Evolutionary conservation across 345 rosid species (phyloP), one percentile per base, ranked within the genome.

Genomic region (Euphorbia lathyris): DNA sequence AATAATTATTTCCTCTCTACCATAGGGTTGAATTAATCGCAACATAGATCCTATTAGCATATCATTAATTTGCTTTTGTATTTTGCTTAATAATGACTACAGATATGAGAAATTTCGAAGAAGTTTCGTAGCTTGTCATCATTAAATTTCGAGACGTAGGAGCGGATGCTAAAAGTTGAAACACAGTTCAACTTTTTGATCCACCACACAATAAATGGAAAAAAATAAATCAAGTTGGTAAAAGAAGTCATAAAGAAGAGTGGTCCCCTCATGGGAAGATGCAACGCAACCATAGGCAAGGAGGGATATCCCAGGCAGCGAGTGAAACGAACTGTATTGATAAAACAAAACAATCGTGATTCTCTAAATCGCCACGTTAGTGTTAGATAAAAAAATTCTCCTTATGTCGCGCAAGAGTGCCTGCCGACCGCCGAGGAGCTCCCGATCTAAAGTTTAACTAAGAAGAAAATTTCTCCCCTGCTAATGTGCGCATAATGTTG

Each of bases 91-190:
- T 45, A 45, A 23, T n/a, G 62, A 48, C 58, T 7, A 20, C 20
- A 29, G 17, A 14, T 9, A 36, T 0, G 29, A 32, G 84, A 82
- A 86, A 68, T 19, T 76, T 75, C 86, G 1, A 17, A 58, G 90
- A 82, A 84, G 61, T 43, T 84, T 84, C 86, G 7, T 63, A 0
- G 9, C 38, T 58, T 23, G 58, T 10, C 53, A 52, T 63, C 67
- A 38, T 47, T 62, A 12, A 45, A 12, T 14, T 16, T 34, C 11
- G 51, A 45, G 51, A 45, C 51, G 19, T 20, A 30, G 4, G 16
- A 9, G 0, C 19, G 50, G 13, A 67, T 48, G 53, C 67, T 71
- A 27, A 30, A 45, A 34, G 22, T 17, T 27, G 4, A 2, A 19
- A 6, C 13, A 25, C 4, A 7, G 1, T 7, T n/a, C 0, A 47